Evolutionary conservation across 495 filamentous ascomycete genomes (phyloP).

Genomic region (Daldinia decipiens): DNA sequence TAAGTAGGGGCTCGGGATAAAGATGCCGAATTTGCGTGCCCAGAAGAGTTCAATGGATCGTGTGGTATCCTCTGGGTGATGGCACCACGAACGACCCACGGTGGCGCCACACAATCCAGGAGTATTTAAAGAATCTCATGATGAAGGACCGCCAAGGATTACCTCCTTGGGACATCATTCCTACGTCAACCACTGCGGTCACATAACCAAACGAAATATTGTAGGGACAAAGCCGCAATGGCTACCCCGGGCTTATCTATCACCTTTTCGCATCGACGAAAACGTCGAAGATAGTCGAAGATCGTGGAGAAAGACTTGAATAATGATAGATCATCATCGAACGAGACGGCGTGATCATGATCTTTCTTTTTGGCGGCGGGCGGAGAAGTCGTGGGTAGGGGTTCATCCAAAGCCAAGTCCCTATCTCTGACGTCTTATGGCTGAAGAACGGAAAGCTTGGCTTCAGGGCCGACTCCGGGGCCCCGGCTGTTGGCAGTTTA

Average conservation of each 20-base stretch:
- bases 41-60: slow-evolving; percentile 27
- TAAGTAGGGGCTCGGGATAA: slow-evolving; percentile 25
- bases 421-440: slow-evolving; percentile 8
- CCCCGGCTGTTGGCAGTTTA: slow-evolving; percentile 3
- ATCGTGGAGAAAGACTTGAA: slow-evolving; percentile 18
- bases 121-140: slow-evolving; percentile 31
- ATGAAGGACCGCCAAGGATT: slow-evolving; percentile 37
- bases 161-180: slow-evolving; percentile 24
- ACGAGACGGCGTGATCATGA: not conserved
- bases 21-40: slow-evolving; percentile 22
- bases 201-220: slow-evolving; percentile 29
- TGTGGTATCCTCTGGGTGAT: slow-evolving; percentile 30
- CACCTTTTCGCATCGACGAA: not conserved
- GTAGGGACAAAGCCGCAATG: slow-evolving; percentile 22
- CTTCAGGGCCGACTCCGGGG: slow-evolving; percentile 8
- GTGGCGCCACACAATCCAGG: slow-evolving; percentile 33
- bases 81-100: slow-evolving; percentile 38
- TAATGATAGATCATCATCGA: slow-evolving; percentile 15
- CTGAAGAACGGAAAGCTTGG: slow-evolving; percentile 16
- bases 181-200: slow-evolving; percentile 23
- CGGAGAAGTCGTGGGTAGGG: slow-evolving; percentile 34
- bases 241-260: not conserved
- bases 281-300: slow-evolving; percentile 1
- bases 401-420: slow-evolving; percentile 27
- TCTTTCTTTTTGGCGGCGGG: not conserved